Evolutionary conservation across 2,329 filamentous ascomycete species (phyloP), one percentile per base, ranked within the genome.

Genomic region (Talaromyces albobiverticillius): DNA sequence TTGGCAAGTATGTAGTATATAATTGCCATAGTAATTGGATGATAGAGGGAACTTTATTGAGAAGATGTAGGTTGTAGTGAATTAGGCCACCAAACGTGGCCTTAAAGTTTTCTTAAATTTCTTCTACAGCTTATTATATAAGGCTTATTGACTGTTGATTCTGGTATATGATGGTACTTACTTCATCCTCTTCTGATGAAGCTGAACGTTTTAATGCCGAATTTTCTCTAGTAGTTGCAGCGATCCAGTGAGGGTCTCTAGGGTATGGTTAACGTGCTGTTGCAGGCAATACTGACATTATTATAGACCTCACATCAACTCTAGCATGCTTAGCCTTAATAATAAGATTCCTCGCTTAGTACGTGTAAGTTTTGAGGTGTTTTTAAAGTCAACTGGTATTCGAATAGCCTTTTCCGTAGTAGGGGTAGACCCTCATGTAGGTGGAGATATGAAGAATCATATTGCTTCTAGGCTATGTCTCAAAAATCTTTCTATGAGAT

Each of bases 341-440:
- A 29, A 20, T 31, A 42, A 55, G 31, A 46, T 55, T 55, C 20
- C 46, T 16, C 13, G 25, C 23, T 11, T 31, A 46, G 26, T 50
- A 55, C 22, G 36, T 55, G 10, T 31, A 26, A 23, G 42, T 41
- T 20, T 43, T 47, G 18, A 55, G 53, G 45, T 55, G 46, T 31
- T 55, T 55, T 46, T 46, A 31, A 22, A 55, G 53, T 14, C 40
- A 46, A n/a, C 46, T 55, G 22, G 53, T 46, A 36, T 55, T 55
- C 13, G 53, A 55, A 38, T 45, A 29, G 14, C 36, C 51, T 23
- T 55, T 45, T 23, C 25, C 53, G 25, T 38, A 55, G 46, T 55
- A 55, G 8, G 40, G 53, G 11, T 46, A 55, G 26, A 46, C 23
- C 36, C 53, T 42, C 53, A 55, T 55, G 47, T 46, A 55, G 22